These are phyloP conservation scores for Teunomyces funiuensis DNA, from an alignment of 805 yeast species.

Conservation along the genomic window DNA sequence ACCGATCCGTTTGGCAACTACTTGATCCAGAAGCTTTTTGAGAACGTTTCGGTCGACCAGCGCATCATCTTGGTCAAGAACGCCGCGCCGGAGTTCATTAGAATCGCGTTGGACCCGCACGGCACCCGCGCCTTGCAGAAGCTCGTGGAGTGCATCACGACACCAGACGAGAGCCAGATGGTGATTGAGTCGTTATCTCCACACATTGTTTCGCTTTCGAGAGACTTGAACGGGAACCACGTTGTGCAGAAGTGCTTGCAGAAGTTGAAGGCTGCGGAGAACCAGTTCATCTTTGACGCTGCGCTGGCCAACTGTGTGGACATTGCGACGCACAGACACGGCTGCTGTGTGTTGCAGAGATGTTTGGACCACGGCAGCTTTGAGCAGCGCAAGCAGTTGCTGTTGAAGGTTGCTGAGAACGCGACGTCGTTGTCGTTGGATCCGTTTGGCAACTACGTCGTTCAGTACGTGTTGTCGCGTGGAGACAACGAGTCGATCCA, in stretches of 20 bases:
- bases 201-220: conserved; percentile 74
- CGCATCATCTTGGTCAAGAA: conserved; percentile 66
- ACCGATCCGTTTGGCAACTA: conserved; percentile 97
- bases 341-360: conserved; percentile 82
- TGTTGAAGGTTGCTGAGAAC: conserved; percentile 63
- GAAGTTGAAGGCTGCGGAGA: conserved; percentile 60
- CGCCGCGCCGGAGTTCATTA: conserved; percentile 70
- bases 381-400: conserved; percentile 66
- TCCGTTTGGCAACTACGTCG: conserved; percentile 96
- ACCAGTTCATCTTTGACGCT: conserved; percentile 88
- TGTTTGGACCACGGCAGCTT: conserved; percentile 86
- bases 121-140: conserved; percentile 96
- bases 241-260: conserved; percentile 92
- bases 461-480: conserved; percentile 78
- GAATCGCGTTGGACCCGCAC: conserved; percentile 88
- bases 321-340: conserved; percentile 94
- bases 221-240: conserved; percentile 95
- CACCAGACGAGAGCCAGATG: conserved; percentile 68
- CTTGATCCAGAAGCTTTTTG: conserved; percentile 85
- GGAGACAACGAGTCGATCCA: conserved; percentile 38
- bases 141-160: conserved; percentile 75
- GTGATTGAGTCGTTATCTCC: conserved; percentile 60
- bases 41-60: conserved; percentile 68
- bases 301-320: conserved; percentile 70
- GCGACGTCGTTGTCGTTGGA: conserved; percentile 75